Evolutionary conservation across 2,329 filamentous ascomycete species (phyloP).

Genomic region (Colletotrichum lupini): DNA sequence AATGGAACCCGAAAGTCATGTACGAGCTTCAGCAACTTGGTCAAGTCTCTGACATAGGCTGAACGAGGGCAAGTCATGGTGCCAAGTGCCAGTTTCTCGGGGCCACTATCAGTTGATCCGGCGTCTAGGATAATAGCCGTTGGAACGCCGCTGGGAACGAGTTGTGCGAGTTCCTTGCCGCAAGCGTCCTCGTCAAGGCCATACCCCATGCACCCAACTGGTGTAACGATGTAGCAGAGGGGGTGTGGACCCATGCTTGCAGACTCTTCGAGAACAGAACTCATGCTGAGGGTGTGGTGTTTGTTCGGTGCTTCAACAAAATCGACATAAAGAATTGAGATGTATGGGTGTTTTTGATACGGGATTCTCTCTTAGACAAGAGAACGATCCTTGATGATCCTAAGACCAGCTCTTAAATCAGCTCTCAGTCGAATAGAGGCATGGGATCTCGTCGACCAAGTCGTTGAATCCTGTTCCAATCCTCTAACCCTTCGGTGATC

Average conservation of each 20-base stretch:
- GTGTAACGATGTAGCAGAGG: constrained; percentile 55
- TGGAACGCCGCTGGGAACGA: constrained; percentile 43
- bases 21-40: constrained; percentile 48
- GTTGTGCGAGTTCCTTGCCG: constrained; percentile 37
- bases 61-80: constrained; percentile 51
- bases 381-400: no score
- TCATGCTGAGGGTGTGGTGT: not conserved
- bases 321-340: no score
- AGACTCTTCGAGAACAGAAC: no score
- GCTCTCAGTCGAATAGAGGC: no score
- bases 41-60: constrained; percentile 55
- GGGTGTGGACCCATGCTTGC: not conserved
- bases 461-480: no score
- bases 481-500: no score
- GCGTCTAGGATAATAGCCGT: constrained; percentile 50
- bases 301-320: not conserved
- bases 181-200: constrained; percentile 52
- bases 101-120: constrained; percentile 50
- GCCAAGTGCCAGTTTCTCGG: constrained; percentile 53
- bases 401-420: no score
- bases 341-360: not conserved
- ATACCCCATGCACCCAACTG: constrained; percentile 62
- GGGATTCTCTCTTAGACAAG: no score
- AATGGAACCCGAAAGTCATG: constrained; percentile 49
- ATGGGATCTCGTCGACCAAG: no score